Conservation (phyloP, 2,329 filamentous ascomycete genomes). For the Metarhizium sp. region DNA sequence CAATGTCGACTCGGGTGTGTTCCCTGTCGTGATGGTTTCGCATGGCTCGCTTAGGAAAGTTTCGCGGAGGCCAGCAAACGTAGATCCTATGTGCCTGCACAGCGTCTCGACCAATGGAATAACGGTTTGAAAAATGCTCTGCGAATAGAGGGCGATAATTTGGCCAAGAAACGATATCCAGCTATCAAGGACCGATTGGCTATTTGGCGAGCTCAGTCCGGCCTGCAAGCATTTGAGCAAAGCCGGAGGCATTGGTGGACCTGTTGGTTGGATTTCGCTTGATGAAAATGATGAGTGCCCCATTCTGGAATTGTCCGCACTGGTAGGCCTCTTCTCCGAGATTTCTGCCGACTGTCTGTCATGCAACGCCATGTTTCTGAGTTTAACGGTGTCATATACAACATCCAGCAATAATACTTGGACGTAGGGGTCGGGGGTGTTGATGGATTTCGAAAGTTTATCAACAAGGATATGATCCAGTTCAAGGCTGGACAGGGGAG, state of each 20-base stretch:
- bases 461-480: constrained; percentile 64
- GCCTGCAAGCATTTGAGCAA: constrained; percentile 79
- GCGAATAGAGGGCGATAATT: constrained; percentile 74
- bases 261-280: constrained; percentile 15
- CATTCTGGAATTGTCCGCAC: constrained; percentile 30
- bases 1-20: constrained; percentile 57
- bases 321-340: constrained; percentile 36
- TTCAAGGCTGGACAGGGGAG: constrained; percentile 50
- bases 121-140: constrained; percentile 80
- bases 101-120: constrained; percentile 87
- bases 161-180: constrained; percentile 84
- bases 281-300: constrained; percentile 28
- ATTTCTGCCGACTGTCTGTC: constrained; percentile 34
- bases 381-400: constrained; percentile 63
- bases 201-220: constrained; percentile 66
- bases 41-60: constrained; percentile 39
- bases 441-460: constrained; percentile 52
- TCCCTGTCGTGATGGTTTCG: constrained; percentile 2
- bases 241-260: constrained; percentile 48
- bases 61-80: constrained; percentile 61
- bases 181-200: constrained; percentile 73
- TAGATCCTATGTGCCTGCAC: constrained; percentile 64
- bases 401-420: constrained; percentile 73
- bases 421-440: constrained; percentile 55
- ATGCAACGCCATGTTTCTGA: constrained; percentile 37